Base-by-base conservation (phyloP, 73 alveolate species). In the Paramecium biaurelia region DNA sequence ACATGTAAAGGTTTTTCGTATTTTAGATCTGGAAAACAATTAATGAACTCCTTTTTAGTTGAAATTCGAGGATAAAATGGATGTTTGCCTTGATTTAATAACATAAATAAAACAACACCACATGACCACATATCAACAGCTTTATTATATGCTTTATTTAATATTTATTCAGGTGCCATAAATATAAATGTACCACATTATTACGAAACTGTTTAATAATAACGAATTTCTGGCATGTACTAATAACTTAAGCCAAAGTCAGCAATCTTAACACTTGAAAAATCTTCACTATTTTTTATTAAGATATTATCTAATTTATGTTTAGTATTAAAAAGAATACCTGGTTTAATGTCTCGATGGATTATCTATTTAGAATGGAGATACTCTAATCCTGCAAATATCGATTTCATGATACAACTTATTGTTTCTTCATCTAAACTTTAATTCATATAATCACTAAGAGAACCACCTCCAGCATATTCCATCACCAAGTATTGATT, bases 271-370 rank as follows among this genome's bases (percentile, higher is more conserved):
- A 89, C 85, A 11, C 84, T 38, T 12, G 76, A 42, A 24, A 89
- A 85, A 70, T 89, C 84, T 8, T 89, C 74, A 14, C 76, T 35
- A 43, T 89, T 79, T 37, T 24, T 35, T 2, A 89, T 57, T 38
- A 89, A 89, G 32, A 89, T 89, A 70, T 89, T 89, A 43, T 89
- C 94, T 89, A 89, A 41, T 59, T n/a, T 23, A 7, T 23, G 6
- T 21, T n/a, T 53, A 34, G 10, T 56, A 32, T 57, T 32, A 56
- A 72, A 32, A 42, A 8, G 4, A 57, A 67, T 92, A 28, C 92
- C 89, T 86, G 93, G 93, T 92, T 94, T 94, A 47, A 94, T 92
- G 38, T 94, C 96, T 86, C 97, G 53, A 72, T 94, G 97, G 57
- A 94, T 89, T 21, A 94, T 24, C 34, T 94, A 93, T 57, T 86